These are phyloP conservation scores for Dendrobium catenatum DNA, from an alignment of 106 monocot genomes.

Conservation along the genomic window DNA sequence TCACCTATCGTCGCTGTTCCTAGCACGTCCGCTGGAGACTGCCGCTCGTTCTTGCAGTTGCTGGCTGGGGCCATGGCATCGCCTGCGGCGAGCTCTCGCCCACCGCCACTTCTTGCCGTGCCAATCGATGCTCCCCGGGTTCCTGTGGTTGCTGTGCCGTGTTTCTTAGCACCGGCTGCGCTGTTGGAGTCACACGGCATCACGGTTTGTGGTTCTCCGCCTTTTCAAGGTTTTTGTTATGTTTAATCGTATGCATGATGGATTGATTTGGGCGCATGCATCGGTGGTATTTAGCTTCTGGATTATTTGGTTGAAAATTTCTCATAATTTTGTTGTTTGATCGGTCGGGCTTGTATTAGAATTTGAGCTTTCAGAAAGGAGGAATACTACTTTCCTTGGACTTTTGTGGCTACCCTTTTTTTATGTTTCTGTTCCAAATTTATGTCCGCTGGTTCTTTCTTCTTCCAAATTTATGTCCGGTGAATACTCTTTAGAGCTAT, in stretches of 20 bases:
- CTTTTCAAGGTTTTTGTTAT: neutral
- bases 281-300: neutral
- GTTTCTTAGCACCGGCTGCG: constrained; percentile 15
- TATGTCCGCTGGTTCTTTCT: neutral
- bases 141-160: constrained; percentile 23
- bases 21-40: neutral
- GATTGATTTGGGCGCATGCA: neutral
- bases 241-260: neutral
- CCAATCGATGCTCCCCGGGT: constrained; percentile 14
- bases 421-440: neutral
- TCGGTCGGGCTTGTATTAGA: neutral
- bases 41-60: constrained; percentile 16
- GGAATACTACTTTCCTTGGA: neutral
- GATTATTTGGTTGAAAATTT: neutral
- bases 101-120: constrained; percentile 12
- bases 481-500: neutral
- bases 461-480: neutral
- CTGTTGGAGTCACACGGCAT: constrained; percentile 15
- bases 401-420: neutral
- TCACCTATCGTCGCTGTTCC: neutral
- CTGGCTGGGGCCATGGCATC: constrained; percentile 27
- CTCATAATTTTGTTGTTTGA: neutral
- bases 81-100: constrained; percentile 9
- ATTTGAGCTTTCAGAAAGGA: neutral
- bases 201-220: constrained; percentile 15